A percentile compares a stretch with the other conserved stretches of the same genome.
phyloP scores from a whole-genome alignment of 345 rosid species.

The Alliaria petiolata region DNA sequence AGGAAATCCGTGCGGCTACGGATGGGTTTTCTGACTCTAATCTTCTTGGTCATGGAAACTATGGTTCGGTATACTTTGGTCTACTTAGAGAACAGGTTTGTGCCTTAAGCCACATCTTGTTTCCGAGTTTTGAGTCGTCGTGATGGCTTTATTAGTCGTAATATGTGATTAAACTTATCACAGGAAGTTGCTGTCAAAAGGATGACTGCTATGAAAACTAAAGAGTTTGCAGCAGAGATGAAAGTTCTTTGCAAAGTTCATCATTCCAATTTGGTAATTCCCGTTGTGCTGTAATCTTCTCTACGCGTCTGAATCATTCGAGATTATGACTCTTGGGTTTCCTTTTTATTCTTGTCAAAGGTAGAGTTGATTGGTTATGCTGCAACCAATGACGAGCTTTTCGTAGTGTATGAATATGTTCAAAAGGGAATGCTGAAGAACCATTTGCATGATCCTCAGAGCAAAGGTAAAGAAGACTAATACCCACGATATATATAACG shows the following conservation, averaged over 20 bases:
- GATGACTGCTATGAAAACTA: slow-evolving; percentile 91
- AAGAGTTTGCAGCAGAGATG: slow-evolving; percentile 94
- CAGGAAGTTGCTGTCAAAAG: slow-evolving; percentile 92
- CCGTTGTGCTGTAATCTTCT: neutral
- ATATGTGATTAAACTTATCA: slow-evolving; percentile 13
- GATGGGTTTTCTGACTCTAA: slow-evolving; percentile 80
- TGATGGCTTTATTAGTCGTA: no score
- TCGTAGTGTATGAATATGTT: slow-evolving; percentile 86
- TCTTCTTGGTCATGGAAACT: slow-evolving; percentile 92
- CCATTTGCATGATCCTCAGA: slow-evolving; percentile 89
- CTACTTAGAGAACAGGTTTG: slow-evolving; percentile 76
- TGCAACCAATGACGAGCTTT: slow-evolving; percentile 70
- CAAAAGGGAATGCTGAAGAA: slow-evolving; percentile 81
- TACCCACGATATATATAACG: neutral
- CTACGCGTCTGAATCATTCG: neutral
- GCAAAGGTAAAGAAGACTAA: slow-evolving; percentile 54
- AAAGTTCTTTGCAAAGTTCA: slow-evolving; percentile 94
- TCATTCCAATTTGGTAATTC: slow-evolving; percentile 87
- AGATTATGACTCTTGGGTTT: slow-evolving; percentile 34
- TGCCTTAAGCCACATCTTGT: neutral
- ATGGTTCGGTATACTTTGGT: slow-evolving; percentile 88
- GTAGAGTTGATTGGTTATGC: slow-evolving; percentile 95
- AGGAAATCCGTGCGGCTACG: slow-evolving; percentile 61
- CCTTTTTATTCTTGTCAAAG: slow-evolving; percentile 56
- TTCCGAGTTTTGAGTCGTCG: neutral